Evolutionary conservation across 2,329 filamentous ascomycete genomes (phyloP).

Genomic region (Fusarium oxysporum): DNA sequence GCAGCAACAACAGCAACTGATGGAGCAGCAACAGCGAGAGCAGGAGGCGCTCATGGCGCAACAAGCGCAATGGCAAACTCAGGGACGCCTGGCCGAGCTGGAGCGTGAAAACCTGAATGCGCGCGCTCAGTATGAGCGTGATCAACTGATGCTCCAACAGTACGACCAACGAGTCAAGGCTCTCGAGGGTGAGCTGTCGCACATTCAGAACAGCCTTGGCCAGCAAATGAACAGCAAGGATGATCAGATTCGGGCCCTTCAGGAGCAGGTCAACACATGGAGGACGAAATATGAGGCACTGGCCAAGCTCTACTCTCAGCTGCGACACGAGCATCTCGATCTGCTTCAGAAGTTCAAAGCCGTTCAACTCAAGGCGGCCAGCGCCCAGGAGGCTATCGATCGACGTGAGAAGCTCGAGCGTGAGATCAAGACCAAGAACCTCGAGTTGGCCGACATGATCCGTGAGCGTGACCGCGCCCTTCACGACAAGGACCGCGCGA

Average conservation of each 20-base stretch:
- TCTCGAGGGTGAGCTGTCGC: conserved; percentile 85
- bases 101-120: conserved; percentile 96
- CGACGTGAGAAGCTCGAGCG: conserved; percentile 93
- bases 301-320: conserved; percentile 95
- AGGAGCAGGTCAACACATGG: conserved; percentile 99
- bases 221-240: conserved; percentile 92
- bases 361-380: conserved; percentile 95
- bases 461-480: conserved; percentile 92
- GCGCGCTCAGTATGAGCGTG: conserved; percentile 93
- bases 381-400: conserved; percentile 96
- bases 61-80: conserved; percentile 92
- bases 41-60: conserved; percentile 91
- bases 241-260: conserved; percentile 90
- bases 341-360: conserved; percentile 96
- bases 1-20: conserved; percentile 87
- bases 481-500: conserved; percentile 90
- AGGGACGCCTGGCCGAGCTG: conserved; percentile 93
- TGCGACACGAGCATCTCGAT: conserved; percentile 94
- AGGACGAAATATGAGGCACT: conserved; percentile 95
- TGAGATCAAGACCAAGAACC: conserved; percentile 98
- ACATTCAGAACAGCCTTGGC: conserved; percentile 84
- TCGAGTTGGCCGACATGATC: conserved; percentile 99
- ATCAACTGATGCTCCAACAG: conserved; percentile 96
- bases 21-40: conserved; percentile 89
- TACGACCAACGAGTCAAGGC: conserved; percentile 96